Evolutionary conservation across 352 stramenopile genomes (phyloP).

Genomic region (Phytopythium delawarense): DNA sequence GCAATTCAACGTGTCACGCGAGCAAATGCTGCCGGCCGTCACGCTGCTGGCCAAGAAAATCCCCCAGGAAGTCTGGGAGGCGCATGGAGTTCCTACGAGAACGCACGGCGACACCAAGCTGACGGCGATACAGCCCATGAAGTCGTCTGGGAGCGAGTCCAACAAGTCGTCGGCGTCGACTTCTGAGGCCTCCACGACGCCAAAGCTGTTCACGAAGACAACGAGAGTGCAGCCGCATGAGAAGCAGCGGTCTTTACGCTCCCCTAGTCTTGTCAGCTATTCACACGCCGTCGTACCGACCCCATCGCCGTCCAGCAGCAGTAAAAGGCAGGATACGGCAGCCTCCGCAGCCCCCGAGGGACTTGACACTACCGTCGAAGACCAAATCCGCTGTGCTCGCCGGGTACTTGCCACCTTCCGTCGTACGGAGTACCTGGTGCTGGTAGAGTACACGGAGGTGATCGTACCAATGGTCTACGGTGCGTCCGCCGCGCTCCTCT

Average conservation of each 20-base stretch:
- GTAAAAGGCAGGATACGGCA: background rate
- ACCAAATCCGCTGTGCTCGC: constrained; percentile 12
- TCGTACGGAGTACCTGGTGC: constrained; percentile 21
- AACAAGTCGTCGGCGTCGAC: background rate
- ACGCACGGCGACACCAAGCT: background rate
- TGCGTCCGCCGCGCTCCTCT: constrained; percentile 5
- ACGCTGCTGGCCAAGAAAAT: background rate
- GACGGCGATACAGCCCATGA: background rate
- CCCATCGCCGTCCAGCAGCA: background rate
- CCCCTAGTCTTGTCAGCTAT: background rate
- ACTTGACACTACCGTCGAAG: background rate
- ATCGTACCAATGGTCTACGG: constrained; percentile 30
- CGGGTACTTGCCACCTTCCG: constrained; percentile 17
- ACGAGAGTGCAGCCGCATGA: background rate
- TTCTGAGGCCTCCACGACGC: background rate
- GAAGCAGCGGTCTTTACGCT: background rate
- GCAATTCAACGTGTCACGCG: background rate
- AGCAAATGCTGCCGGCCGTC: background rate
- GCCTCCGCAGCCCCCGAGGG: background rate
- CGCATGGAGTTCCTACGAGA: background rate
- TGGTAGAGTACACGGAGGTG: constrained; percentile 33
- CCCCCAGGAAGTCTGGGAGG: background rate
- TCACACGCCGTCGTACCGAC: background rate
- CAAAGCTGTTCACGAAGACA: background rate
- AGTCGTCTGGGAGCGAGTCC: background rate